Base-by-base conservation (phyloP, 192 early-diverging fungal species). In the Coemansia asiatica region DNA sequence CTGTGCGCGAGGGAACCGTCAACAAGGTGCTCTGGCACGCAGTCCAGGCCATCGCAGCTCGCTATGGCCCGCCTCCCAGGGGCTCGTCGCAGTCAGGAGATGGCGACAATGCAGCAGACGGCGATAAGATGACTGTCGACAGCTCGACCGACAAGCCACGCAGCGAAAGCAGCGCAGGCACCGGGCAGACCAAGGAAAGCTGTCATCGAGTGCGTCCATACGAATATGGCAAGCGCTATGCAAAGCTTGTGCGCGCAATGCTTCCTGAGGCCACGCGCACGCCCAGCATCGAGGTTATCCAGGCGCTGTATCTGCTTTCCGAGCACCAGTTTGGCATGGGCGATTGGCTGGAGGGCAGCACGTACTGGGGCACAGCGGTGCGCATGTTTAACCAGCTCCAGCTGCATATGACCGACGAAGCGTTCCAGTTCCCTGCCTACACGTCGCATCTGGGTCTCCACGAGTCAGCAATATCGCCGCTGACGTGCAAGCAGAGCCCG, bases 321-420 rank as follows among this genome's bases (percentile, higher is more conserved):
- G 71, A 71, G 62, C 71, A 76, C 67, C 70, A 70, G 62, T 77
- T 76, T n/a, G 80, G 80, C 12, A 61, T 56, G 65, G 80, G 80
- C 65, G 75, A 76, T 65, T 76, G 74, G 80, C 67, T 74, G 12
- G 67, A 69, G 21, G 80, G 80, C 54, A 74, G 64, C 64, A 64
- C 75, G 48, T 74, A 71, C 66, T 82, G 80, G 80, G 80, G 71
- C 68, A 82, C 80, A 1, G 80, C 80, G 5, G 80, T 74, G 54
- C 74, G 80, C 19, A 76, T 82, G 74, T 68, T 82, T 65, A 82
- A 76, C 67, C 80, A 82, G 68, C 59, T 74, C 38, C 80, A 77
- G 63, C 69, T 82, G 56, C 80, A 82, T 44, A 70, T 76, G 80
- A 65, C 63, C 35, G 80, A 82, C 63, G 80, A 82, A 66, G 74